phyloP scores from a whole-genome alignment of 495 filamentous ascomycete genomes.

The Hyaloscypha finlandica region DNA sequence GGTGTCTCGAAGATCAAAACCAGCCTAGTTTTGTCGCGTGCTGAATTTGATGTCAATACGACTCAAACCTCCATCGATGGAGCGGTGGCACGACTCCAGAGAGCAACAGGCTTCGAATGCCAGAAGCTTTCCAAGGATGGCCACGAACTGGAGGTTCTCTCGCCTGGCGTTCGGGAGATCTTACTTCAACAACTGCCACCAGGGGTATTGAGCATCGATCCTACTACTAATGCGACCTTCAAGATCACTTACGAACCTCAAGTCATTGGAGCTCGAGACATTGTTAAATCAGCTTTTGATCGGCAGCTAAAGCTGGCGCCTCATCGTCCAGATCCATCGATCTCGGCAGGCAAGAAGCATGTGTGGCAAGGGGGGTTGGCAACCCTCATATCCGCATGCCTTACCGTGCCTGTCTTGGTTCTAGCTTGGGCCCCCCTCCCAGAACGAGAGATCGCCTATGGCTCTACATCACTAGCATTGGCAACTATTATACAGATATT shows the following conservation, averaged over 20 bases:
- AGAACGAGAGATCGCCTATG: conserved; percentile 47
- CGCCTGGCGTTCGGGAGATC: no score
- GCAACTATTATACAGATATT: conserved; percentile 69
- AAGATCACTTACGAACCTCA: no score
- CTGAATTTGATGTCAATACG: conserved; percentile 60
- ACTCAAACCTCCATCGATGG: no score
- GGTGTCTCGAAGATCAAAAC: conserved; percentile 56
- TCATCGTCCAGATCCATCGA: conserved; percentile 41
- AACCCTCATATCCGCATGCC: conserved; percentile 55
- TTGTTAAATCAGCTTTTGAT: no score
- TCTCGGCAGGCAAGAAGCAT: conserved; percentile 59
- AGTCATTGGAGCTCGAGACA: no score
- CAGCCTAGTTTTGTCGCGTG: conserved; percentile 60
- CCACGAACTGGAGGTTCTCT: no score
- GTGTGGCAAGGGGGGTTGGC: conserved; percentile 57
- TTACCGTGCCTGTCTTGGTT: conserved; percentile 77
- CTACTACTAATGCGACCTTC: no score
- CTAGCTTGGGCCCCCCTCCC: conserved; percentile 67
- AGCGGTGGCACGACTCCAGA: no score
- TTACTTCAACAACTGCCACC: no score
- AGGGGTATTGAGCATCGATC: no score
- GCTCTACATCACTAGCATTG: conserved; percentile 57
- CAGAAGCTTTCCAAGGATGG: no score
- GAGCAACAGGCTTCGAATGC: no score
- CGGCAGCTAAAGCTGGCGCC: conserved; percentile 46